Evolutionary conservation across 2,329 filamentous ascomycete species (phyloP), one percentile per base, ranked within the genome.

Genomic region (Fusarium papillatum): DNA sequence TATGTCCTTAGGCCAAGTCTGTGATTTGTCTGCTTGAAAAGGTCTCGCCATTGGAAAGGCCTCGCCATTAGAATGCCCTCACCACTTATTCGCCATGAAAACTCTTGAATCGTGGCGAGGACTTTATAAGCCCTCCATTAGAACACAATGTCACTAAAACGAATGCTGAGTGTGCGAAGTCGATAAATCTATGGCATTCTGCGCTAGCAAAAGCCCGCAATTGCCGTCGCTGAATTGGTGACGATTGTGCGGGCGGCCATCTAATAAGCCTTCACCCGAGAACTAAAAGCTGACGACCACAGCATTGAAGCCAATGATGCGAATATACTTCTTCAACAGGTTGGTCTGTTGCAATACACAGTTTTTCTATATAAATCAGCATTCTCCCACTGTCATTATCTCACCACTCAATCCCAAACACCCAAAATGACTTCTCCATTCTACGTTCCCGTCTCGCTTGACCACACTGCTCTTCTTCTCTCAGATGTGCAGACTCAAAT

Each of bases 401-500:
- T 48, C 22, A 48, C 22, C 14, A 26, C 46, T 36, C 34, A 5
- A 36, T 36, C 34, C 2, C 9, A 50, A 29, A 7, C 24, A 29
- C 17, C 5, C 16, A 53, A 24, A 26, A 60, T 60, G 55, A 2
- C 55, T 38, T 60, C 55, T 36, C 31, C n/a, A 39, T 60, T 60
- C n/a, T 60, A 38, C 9, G 31, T 60, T 17, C 55, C 55, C 1
- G 55, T 60, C 17, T 60, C 55, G n/a, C 16, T 60, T 2, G 11
- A 36, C 14, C 31, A 24, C 9, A 60, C 34, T 24, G 34, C 55
- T 17, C 31, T 60, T 22, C 34, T 60, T 19, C 55, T 60, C 55
- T 60, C 55, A n/a, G 55, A 60, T 19, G 34, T 60, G 14, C 55
- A 60, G n/a, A 60, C 55, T 9, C 55, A 60, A 60, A 39, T 60